Evolutionary conservation across 805 yeast genomes (phyloP).

Genomic region (Alloascoidea africana): DNA sequence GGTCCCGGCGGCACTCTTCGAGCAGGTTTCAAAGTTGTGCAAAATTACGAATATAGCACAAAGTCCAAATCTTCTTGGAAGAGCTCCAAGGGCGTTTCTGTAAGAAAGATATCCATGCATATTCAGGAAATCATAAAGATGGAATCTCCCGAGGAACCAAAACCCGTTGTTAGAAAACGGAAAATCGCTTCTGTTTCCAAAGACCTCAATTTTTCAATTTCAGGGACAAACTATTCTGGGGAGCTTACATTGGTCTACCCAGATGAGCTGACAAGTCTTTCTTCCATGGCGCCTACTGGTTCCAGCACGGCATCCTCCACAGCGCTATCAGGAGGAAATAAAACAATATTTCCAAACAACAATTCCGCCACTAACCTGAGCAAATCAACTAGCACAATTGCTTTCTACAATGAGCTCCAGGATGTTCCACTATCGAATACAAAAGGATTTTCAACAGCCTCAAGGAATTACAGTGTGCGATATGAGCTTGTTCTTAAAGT

Average conservation of each 20-base stretch:
- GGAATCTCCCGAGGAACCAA: conserved; percentile 4
- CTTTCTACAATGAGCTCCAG: conserved; percentile 24
- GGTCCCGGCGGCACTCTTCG: conserved; percentile 38
- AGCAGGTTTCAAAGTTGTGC: conserved; percentile 24
- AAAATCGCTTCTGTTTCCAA: conserved; percentile 3
- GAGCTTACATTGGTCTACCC: conserved; percentile 7
- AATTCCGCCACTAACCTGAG: conserved; percentile 11
- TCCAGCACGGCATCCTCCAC: conserved; percentile 10
- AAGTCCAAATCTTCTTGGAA: conserved; percentile 10
- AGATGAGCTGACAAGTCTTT: not conserved
- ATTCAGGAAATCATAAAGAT: conserved; percentile 19
- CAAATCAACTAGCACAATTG: conserved; percentile 16
- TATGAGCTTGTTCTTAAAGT: conserved; percentile 36
- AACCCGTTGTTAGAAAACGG: not conserved
- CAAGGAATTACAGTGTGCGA: conserved; percentile 33
- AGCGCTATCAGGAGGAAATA: no score
- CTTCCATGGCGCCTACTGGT: not conserved
- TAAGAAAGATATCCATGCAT: conserved; percentile 31
- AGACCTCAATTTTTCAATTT: conserved; percentile 5
- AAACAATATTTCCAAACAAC: no score
- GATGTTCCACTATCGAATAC: not conserved
- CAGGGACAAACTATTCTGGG: conserved; percentile 6
- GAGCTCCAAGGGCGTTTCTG: conserved; percentile 15
- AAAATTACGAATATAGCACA: conserved; percentile 17
- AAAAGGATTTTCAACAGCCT: conserved; percentile 31